Base-by-base conservation (phyloP, 805 yeast genomes). In the Metschnikowia anglica region DNA sequence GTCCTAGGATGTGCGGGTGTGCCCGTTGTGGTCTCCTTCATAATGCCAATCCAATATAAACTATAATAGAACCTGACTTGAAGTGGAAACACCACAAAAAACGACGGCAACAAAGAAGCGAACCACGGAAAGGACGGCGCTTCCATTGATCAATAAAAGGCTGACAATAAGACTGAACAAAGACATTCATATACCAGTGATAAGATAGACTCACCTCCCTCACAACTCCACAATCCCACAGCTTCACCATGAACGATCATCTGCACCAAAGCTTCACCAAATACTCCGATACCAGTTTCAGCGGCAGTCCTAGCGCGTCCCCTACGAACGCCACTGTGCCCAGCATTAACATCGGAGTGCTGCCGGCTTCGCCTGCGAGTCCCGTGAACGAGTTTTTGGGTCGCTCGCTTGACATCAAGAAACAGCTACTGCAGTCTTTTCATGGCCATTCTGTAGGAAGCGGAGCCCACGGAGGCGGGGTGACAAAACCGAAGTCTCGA, bases 351-450 rank as follows among this genome's bases (percentile, higher is more conserved):
- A 52, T 64, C 27, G 47, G 41, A 10, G 38, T 37, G 5, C 30
- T 46, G 25, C 61, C 38, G 20, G 62, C 35, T 43, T 53, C 29
- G 64, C 63, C 54, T 4, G 48, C 41, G 6, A 42, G 46, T 26
- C 52, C 44, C 34, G 53, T 37, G 42, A 43, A 56, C 11, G 55
- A 57, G 16, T 47, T 66, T 9, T 53, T 64, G 36, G 60, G 62
- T 43, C 54, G 59, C 36, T 61, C 68, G 9, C 43, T 55, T 13
- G 74, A 69, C 44, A 68, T 70, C 48, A 70, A 68, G 45, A 65
- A 63, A 41, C 74, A 68, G 51, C 59, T 70, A 11, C 63, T 70
- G 23, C 73, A 68, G 46, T 68, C 73, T 16, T 59, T 68, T 34
- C 56, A 56, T 15, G 55, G 45, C 28, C 45, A 41, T 19, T 18